Evolutionary conservation across 106 monocot genomes (phyloP).

Genomic region (Dioscorea alata): DNA sequence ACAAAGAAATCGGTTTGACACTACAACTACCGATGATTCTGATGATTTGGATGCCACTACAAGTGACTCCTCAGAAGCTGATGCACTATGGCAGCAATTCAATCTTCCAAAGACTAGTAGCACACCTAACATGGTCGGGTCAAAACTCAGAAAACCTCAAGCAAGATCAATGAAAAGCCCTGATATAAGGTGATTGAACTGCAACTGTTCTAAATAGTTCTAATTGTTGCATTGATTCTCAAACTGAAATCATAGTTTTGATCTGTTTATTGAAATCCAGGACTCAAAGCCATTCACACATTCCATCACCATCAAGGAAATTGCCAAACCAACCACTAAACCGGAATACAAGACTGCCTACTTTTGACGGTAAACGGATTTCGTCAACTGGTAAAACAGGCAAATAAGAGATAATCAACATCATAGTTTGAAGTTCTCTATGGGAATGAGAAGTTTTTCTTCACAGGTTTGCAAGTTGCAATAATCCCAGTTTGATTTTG

Average conservation of each 20-base stretch:
- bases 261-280: slow-evolving; percentile 12
- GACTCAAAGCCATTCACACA: slow-evolving; percentile 34
- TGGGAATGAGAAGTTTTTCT: not conserved
- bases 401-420: not conserved
- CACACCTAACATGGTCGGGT: slow-evolving; percentile 23
- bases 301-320: slow-evolving; percentile 52
- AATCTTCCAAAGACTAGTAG: slow-evolving; percentile 33
- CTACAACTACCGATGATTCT: slow-evolving; percentile 35
- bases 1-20: slow-evolving; percentile 35
- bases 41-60: slow-evolving; percentile 75
- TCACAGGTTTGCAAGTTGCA: slow-evolving; percentile 6
- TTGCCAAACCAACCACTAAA: slow-evolving; percentile 16
- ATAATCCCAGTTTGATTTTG: slow-evolving; percentile 27
- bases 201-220: too few relatives aligned
- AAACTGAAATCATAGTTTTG: not conserved
- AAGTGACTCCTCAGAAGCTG: slow-evolving; percentile 89
- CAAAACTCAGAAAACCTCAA: slow-evolving; percentile 62
- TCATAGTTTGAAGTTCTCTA: too few relatives aligned
- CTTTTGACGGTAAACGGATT: slow-evolving; percentile 22
- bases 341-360: slow-evolving; percentile 24
- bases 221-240: not conserved
- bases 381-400: slow-evolving; percentile 32
- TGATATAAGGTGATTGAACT: slow-evolving; percentile 47
- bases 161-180: slow-evolving; percentile 38
- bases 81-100: slow-evolving; percentile 63